A percentile compares a stretch with the other conserved stretches of the same genome.
Conservation (phyloP, 2,329 filamentous ascomycete species). For the Lecanicillium sp. region DNA sequence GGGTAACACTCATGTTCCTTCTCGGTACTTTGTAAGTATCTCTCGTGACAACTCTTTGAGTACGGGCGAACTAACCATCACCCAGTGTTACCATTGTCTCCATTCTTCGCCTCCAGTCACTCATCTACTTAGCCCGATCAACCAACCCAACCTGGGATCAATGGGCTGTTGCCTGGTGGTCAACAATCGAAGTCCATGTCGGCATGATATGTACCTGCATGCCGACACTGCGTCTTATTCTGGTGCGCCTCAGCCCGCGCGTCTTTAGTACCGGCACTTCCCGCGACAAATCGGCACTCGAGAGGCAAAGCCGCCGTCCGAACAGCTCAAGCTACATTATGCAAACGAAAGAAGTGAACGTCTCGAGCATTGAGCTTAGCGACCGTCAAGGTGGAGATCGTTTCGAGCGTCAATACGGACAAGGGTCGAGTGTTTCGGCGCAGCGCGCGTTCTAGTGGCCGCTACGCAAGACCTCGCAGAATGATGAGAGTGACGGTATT, state of each 20-base stretch:
- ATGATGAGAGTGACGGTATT: too few species aligned
- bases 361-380: conserved; percentile 1
- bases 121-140: conserved; percentile 15
- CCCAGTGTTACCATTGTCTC: conserved; percentile 17
- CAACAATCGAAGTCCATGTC: conserved; percentile 17
- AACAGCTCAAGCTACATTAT: conserved; percentile 5
- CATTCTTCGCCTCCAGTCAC: conserved; percentile 15
- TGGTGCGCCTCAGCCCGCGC: conserved; percentile 9
- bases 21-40: conserved; percentile 36
- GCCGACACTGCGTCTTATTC: conserved; percentile 16
- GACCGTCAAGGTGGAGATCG: too few species aligned
- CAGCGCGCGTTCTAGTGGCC: too few species aligned
- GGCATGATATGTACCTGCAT: conserved; percentile 19
- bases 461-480: too few species aligned
- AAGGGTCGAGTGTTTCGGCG: too few species aligned
- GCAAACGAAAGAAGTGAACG: conserved; percentile 4
- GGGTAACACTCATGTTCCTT: conserved; percentile 41
- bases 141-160: conserved; percentile 17
- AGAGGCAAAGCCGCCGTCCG: conserved; percentile 1
- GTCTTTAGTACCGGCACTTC: conserved; percentile 7
- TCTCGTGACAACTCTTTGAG: neutral
- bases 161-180: conserved; percentile 15
- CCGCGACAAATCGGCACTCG: conserved; percentile 4
- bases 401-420: too few species aligned
- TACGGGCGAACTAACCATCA: neutral